A percentile compares a stretch with the other conserved stretches of the same genome.
These are phyloP conservation scores for Nicotiana tabacum DNA, from an alignment of 257 asterid species.

Conservation along the genomic window DNA sequence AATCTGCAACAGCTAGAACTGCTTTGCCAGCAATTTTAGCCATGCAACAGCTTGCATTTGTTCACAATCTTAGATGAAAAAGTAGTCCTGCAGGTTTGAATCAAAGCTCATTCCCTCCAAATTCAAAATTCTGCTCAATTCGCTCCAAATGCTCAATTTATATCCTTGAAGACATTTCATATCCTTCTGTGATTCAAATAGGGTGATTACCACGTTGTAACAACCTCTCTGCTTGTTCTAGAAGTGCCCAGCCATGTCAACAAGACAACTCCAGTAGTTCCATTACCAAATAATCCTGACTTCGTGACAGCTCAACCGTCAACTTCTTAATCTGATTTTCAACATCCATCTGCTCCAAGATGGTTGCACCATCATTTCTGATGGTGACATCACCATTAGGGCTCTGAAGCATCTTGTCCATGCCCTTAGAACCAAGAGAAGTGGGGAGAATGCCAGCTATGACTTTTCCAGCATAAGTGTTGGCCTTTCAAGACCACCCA, in stretches of 20 bases:
- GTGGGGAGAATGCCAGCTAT: conserved; percentile 81
- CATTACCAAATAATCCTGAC: conserved; percentile 93
- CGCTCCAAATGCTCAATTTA: conserved; percentile 73
- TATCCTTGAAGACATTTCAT: conserved; percentile 80
- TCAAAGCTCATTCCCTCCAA: conserved; percentile 35
- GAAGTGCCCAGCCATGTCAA: conserved; percentile 89
- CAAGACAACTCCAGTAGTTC: conserved; percentile 87
- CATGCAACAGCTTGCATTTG: conserved; percentile 73
- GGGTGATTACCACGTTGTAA: conserved; percentile 90
- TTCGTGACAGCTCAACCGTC: conserved; percentile 80
- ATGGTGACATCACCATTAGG: conserved; percentile 87
- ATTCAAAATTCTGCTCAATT: conserved; percentile 62
- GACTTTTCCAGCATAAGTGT: conserved; percentile 68
- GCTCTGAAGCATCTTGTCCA: conserved; percentile 93
- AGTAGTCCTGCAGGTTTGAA: conserved; percentile 89
- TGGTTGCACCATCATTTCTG: conserved; percentile 85
- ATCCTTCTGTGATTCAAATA: conserved; percentile 82
- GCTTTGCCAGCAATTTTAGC: conserved; percentile 94
- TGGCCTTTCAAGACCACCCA: no score
- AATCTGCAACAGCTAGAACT: conserved; percentile 89
- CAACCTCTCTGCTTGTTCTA: conserved; percentile 78
- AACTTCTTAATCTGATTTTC: conserved; percentile 87
- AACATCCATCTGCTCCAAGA: conserved; percentile 92
- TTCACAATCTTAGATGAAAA: conserved; percentile 92
- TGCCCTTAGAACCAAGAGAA: conserved; percentile 85